A percentile compares a stretch with the other conserved stretches of the same genome.
phyloP scores from a whole-genome alignment of 75 land plant species.

The Isoetes taiwanensis region DNA sequence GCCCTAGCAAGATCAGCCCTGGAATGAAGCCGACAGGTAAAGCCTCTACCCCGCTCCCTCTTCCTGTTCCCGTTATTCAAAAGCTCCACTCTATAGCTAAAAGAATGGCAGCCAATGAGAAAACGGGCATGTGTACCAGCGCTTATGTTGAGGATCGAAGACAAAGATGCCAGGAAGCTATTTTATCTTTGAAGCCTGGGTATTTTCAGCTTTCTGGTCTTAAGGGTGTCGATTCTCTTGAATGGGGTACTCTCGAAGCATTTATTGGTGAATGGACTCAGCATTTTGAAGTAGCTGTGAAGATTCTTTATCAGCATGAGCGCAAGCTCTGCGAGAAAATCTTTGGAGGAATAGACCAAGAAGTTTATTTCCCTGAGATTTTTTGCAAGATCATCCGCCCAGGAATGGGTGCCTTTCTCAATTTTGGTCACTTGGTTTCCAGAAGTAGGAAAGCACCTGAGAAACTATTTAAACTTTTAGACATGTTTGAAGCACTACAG shows the following conservation, averaged over 20 bases:
- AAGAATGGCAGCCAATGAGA: slow-evolving; percentile 28
- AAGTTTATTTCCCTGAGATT: slow-evolving; percentile 18
- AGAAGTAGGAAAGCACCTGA: slow-evolving; percentile 38
- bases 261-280: slow-evolving; percentile 36
- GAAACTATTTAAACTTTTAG: slow-evolving; percentile 42
- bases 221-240: slow-evolving; percentile 26
- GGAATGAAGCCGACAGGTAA: slow-evolving; percentile 7
- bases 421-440: slow-evolving; percentile 31
- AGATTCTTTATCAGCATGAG: slow-evolving; percentile 45
- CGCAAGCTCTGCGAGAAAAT: slow-evolving; percentile 41
- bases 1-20: slow-evolving; percentile 12
- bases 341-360: slow-evolving; percentile 28
- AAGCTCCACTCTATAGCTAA: slow-evolving; percentile 37
- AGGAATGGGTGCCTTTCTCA: slow-evolving; percentile 35
- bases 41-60: not conserved
- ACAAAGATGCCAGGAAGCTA: slow-evolving; percentile 1
- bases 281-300: slow-evolving; percentile 57
- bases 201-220: slow-evolving; percentile 30
- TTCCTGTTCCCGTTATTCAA: slow-evolving; percentile 27
- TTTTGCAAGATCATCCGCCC: slow-evolving; percentile 35
- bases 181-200: slow-evolving; percentile 25
- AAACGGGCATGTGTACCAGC: no score
- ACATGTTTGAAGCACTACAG: slow-evolving; percentile 34
- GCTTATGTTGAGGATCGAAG: no score
- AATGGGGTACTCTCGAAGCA: slow-evolving; percentile 33